Evolutionary conservation across 768 basidiomycete species (phyloP).

Genomic region (Phallus indusiatus): DNA sequence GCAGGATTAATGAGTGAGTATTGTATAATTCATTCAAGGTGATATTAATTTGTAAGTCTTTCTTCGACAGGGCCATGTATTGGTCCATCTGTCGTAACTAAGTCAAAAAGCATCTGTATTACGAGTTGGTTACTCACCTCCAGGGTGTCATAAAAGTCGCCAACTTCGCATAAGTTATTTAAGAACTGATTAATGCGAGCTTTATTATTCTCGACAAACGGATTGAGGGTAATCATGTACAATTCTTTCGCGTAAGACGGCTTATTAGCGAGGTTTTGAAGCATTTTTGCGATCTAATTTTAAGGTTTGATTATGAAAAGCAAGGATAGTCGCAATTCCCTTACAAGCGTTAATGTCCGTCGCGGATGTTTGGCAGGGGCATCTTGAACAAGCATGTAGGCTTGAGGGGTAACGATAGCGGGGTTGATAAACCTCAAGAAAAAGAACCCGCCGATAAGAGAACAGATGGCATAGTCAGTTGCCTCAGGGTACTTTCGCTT

Average conservation of each 20-base stretch:
- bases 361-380: slow-evolving; percentile 97
- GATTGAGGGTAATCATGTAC: slow-evolving; percentile 98
- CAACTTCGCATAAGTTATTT: slow-evolving; percentile 95
- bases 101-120: background rate
- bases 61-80: slow-evolving; percentile 99
- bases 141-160: slow-evolving; percentile 97
- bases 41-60: slow-evolving; percentile 96
- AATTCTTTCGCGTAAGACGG: slow-evolving; percentile 96
- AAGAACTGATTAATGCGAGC: slow-evolving; percentile 95
- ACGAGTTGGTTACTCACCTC: slow-evolving; percentile 51
- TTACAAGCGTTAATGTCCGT: slow-evolving; percentile 82
- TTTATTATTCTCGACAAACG: slow-evolving; percentile 98
- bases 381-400: slow-evolving; percentile 98
- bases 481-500: slow-evolving; percentile 99
- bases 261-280: slow-evolving; percentile 98
- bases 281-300: slow-evolving; percentile 93
- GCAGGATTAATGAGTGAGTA: slow-evolving; percentile 89
- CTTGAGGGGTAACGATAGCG: slow-evolving; percentile 97
- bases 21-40: slow-evolving; percentile 99
- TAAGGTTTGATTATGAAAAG: background rate
- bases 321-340: slow-evolving; percentile 11
- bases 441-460: slow-evolving; percentile 98
- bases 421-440: slow-evolving; percentile 99
- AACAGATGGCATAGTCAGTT: slow-evolving; percentile 96
- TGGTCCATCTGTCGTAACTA: slow-evolving; percentile 80